Evolutionary conservation across 139 green algal genomes (phyloP).

Genomic region (Ulvella scutata): DNA sequence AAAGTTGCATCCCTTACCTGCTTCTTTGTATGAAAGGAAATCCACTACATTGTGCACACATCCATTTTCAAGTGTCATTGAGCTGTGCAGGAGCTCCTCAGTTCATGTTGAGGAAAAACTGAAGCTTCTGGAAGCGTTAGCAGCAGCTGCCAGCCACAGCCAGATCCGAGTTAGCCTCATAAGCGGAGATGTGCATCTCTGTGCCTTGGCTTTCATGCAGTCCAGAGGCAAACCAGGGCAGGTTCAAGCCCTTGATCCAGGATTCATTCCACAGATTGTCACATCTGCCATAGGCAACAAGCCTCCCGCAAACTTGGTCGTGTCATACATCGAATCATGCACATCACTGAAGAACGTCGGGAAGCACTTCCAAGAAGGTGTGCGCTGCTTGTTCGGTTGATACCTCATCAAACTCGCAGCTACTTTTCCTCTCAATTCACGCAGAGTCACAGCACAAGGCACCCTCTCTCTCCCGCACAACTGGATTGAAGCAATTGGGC

Average conservation of each 20-base stretch:
- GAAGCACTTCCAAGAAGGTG: background rate
- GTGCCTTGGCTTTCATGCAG: background rate
- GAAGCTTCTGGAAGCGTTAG: background rate
- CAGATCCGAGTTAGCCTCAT: background rate
- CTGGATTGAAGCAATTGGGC: no score
- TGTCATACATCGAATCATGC: background rate
- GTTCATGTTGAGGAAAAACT: background rate
- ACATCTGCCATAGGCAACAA: conserved; percentile 4
- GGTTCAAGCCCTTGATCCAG: background rate
- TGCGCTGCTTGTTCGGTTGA: background rate
- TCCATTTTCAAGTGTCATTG: no score
- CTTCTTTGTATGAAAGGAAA: no score
- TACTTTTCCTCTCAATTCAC: no score
- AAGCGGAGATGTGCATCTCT: background rate
- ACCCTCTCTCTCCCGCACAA: no score
- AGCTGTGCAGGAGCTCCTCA: no score
- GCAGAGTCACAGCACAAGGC: no score
- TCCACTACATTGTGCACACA: no score
- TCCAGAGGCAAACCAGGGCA: background rate
- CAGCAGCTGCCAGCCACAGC: background rate
- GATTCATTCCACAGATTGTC: background rate
- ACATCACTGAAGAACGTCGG: background rate
- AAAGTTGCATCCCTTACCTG: no score
- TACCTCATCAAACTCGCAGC: no score
- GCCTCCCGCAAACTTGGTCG: background rate